phyloP scores from a whole-genome alignment of 495 filamentous ascomycete species.

The Aspergillus homomorphus region DNA sequence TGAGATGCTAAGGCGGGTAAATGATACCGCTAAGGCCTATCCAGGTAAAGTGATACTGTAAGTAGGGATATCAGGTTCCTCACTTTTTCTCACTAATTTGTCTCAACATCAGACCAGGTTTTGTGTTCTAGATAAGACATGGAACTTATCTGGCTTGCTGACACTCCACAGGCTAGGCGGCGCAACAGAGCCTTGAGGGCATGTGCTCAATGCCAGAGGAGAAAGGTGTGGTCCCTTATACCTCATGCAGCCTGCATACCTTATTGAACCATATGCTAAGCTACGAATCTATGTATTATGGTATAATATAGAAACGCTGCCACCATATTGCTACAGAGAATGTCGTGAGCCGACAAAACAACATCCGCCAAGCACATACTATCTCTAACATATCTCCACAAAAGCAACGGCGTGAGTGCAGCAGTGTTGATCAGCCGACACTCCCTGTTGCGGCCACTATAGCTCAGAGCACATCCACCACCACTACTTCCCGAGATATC shows the following conservation, averaged over 20 bases:
- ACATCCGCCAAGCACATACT: not conserved
- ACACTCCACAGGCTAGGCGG: slow-evolving; percentile 36
- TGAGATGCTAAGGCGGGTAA: too few relatives aligned
- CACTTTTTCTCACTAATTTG: too few relatives aligned
- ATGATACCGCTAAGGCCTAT: too few relatives aligned
- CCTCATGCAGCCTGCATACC: not conserved
- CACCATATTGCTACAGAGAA: slow-evolving; percentile 23
- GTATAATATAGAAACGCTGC: slow-evolving; percentile 35
- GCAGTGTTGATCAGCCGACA: not conserved
- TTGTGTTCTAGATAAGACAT: slow-evolving; percentile 25
- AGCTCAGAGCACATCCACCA: not conserved
- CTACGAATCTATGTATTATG: not conserved
- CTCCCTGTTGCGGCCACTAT: not conserved
- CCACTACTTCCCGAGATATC: slow-evolving; percentile 13
- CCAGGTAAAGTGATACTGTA: too few relatives aligned
- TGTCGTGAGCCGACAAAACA: not conserved
- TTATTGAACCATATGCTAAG: not conserved
- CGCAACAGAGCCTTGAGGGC: slow-evolving; percentile 34
- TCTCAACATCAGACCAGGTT: too few relatives aligned
- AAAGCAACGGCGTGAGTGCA: not conserved
- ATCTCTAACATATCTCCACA: not conserved
- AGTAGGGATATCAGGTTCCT: too few relatives aligned
- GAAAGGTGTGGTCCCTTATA: slow-evolving; percentile 26
- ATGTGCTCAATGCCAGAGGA: slow-evolving; percentile 35
- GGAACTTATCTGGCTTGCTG: slow-evolving; percentile 41